Base-by-base conservation (phyloP, 352 stramenopile species). In the Globisporangium nagaii region DNA sequence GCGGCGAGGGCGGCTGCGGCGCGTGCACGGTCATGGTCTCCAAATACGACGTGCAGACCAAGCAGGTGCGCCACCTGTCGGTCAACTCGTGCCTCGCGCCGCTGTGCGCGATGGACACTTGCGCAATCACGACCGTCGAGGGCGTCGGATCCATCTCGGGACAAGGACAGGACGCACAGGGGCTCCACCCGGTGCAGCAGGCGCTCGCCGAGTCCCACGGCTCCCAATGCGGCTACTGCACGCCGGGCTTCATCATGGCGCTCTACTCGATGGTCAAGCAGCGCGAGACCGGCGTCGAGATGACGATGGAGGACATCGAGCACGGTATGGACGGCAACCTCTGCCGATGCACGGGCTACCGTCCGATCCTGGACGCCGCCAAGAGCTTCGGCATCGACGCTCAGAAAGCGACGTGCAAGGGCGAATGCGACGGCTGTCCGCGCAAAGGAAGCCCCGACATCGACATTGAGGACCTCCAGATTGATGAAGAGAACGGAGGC, bases 1-100 rank as follows among this genome's bases (percentile, higher is more conserved):
- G 96, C 54, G 90, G 88, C 1, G 95, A 99, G 61, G 96, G 96
- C 34, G 96, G 96, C 31, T 99, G 96, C 56, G 96, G 96, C 36
- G 96, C 96, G 13, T 99, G 96, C 63, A 98, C 91, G 7, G 94
- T 99, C 42, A 96, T 98, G 73, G 68, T 98, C 10, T 91, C 84
- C 35, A 75, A 73, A 42, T 84, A 79, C 37, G 73, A 91, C 56
- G 55, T 72, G 8, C 49, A 61, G 25, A 53, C 65, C 0, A 60
- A 74, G 9, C 59, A 63, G 22, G 71, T 90, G 59, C 68, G 67
- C 28, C 84, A 96, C 45, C 54, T 79, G 34, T 84, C 86, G 2
- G 84, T 96, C 22, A 97, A 97, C 55, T 78, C 87, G 17, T 97
- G 90, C 59, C 68, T 97, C 47, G 71, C 79, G 24, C 87, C 87